Evolutionary conservation across 1,284 basidiomycete genomes (phyloP), one percentile per base, ranked within the genome.

Genomic region (Schizophyllum amplum): DNA sequence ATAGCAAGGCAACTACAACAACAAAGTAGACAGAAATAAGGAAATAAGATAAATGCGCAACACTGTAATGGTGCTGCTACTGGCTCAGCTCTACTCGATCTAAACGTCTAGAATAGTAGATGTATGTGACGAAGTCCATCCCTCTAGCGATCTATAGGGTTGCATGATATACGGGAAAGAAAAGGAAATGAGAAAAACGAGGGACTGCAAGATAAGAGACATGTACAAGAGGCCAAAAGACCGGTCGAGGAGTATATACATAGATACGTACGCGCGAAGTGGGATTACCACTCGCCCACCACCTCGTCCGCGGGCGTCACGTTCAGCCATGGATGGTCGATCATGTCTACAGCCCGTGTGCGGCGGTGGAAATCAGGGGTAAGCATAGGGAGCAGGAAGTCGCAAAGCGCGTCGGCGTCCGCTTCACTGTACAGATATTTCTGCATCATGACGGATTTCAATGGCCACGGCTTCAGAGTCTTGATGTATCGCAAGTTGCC

Each of bases 331-430:
- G 76, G 68, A 65, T 93, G 87, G 54, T 80, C 71, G 55, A 87
- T 73, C 75, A 92, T 77, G 59, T 92, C 87, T 51, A 80, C 74
- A n/a, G 92, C 92, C 47, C 81, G 73, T 25, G 78, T 78, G 23
- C 92, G 84, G 64, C 84, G 75, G 63, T 80, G 77, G 63, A 86
- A 85, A 68, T 93, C 86, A 57, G 86, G 68, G 42, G 75, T 69
- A 54, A 95, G 78, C 92, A 94, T 94, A 25, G 91, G 91, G 64
- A 80, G 74, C 53, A 94, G 71, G 72, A 94, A 94, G 11, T 77
- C 75, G 61, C 87, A 86, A 20, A 94, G 71, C 53, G 74, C 69
- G 46, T 68, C 67, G 0, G 88, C 78, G 58, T 90, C 83, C 24
- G 69, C 64, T 56, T 82, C 80, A 1, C 77, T 72, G 69, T 88